Conservation (phyloP, 2,329 filamentous ascomycete species). For the Aureobasidium uvarum region DNA sequence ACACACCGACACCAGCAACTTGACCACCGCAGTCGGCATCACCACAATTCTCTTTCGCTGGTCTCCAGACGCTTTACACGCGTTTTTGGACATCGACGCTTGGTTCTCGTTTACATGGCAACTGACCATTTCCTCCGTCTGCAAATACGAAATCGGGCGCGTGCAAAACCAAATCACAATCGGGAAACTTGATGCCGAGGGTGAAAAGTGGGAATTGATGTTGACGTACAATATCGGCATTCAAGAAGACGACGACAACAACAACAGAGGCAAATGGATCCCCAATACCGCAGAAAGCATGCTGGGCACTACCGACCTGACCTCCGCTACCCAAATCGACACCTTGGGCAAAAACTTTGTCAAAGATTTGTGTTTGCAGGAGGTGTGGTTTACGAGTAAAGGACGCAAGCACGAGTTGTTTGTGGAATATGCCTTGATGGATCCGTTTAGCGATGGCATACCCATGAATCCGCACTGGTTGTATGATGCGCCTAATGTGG, state of each 20-base stretch:
- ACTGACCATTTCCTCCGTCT: constrained; percentile 12
- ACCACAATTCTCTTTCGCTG: constrained; percentile 32
- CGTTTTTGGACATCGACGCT: constrained; percentile 29
- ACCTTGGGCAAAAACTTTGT: constrained; percentile 24
- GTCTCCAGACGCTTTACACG: constrained; percentile 29
- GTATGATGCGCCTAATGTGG: constrained; percentile 28
- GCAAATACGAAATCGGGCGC: constrained; percentile 31
- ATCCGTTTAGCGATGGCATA: constrained; percentile 31
- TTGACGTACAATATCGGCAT: constrained; percentile 27
- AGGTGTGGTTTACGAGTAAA: constrained; percentile 30
- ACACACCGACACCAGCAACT: constrained; percentile 3
- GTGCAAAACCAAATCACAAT: constrained; percentile 31
- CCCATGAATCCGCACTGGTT: constrained; percentile 32
- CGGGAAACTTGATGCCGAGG: constrained; percentile 28
- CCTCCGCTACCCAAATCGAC: constrained; percentile 24
- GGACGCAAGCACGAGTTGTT: constrained; percentile 29
- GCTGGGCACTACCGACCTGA: constrained; percentile 33
- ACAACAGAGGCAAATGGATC: constrained; percentile 23
- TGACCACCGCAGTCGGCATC: constrained; percentile 29
- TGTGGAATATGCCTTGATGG: constrained; percentile 29
- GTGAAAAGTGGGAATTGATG: constrained; percentile 30
- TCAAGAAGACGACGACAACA: neutral
- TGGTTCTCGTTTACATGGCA: constrained; percentile 33
- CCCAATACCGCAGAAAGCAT: constrained; percentile 23
- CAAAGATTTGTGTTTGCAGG: constrained; percentile 26